Base-by-base conservation (phyloP, 768 basidiomycete species). In the Agaricus blazei region DNA sequence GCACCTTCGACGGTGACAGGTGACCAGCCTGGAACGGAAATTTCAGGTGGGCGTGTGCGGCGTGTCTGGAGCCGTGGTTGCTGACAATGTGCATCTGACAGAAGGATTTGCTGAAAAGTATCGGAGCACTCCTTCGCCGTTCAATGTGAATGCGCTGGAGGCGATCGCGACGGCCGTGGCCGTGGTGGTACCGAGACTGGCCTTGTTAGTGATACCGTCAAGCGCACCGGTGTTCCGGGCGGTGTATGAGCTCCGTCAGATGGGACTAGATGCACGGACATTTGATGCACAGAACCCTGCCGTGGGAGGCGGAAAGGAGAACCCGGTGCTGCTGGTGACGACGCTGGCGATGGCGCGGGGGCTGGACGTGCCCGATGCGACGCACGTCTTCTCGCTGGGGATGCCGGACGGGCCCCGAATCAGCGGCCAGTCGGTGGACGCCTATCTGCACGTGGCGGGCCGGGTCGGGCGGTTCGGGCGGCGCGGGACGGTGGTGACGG, bases 361-460 rank as follows among this genome's bases (percentile, higher is more conserved):
- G 27, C 68, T 92, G 48, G 88, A 92, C 70, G 67, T 91, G 50
- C 84, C 83, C 9, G 77, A 76, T 58, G 72, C 91, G 61, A 80
- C 80, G 46, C 89, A 90, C 64, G 88, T 91, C 19, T 90, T 92
- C 65, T 71, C 90, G 48, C 68, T 87, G 44, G 88, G 88, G 3
- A 69, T 86, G 2, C 78, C 81, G 5, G 77, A 79, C 56, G 77
- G 73, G 29, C 68, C 62, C 9, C 68, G 61, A 45, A 70, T 74
- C 37, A 71, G 63, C 46, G 76, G 73, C 29, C 65, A 65, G 60
- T 68, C 70, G 9, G 78, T 81, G 38, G 85, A 87, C 60, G 74
- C 73, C 40, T 91, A 91, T 65, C 57, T 84, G 60, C 89, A 91
- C 62, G 70, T 84, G 41, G 82, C 85, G 4, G 89, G 90, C 12